Base-by-base conservation (phyloP, 352 stramenopile species). In the Phytophthora pini region DNA sequence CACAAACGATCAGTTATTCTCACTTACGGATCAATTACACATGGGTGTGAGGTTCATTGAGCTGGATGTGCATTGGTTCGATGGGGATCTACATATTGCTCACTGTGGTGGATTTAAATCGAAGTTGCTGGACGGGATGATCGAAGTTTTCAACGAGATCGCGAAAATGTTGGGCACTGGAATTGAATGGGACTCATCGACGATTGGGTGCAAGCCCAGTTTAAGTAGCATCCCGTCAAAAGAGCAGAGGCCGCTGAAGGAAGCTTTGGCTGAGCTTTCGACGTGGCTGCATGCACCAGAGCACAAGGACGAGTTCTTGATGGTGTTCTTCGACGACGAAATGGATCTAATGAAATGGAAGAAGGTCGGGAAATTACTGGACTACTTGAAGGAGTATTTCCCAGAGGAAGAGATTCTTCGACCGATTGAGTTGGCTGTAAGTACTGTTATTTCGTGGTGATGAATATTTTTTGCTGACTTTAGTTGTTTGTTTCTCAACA, bases 281-380 rank as follows among this genome's bases (percentile, higher is more conserved):
- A 63, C 67, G 26, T 94, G 88, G 88, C 49, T 95, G 55, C 71
- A 82, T 49, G 61, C 58, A 15, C 76, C 83, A 2, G 81, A 92
- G 36, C 67, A 88, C 12, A 71, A 74, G 7, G 61, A 51, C 10
- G 83, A 92, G 54, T 95, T 95, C 40, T 74, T 95, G 40, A 77
- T 95, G 60, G 70, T 95, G 22, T 95, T 93, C 69, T 95, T 95
- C 24, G 87, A 95, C 66, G 85, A 93, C 49, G 84, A 95, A 40
- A 70, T 57, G 8, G 79, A 89, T 47, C 56, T 95, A 0, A 81
- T 85, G 64, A 80, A 79, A 31, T 95, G 87, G 87, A 89, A 95
- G 34, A 95, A 95, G 54, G 78, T 94, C 6, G 45, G 60, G 43
- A 89, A 70, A 15, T 52, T 94, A 46, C 56, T 94, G 44, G 76